Conservation (phyloP, 805 yeast species). For the Candida suzukii region DNA sequence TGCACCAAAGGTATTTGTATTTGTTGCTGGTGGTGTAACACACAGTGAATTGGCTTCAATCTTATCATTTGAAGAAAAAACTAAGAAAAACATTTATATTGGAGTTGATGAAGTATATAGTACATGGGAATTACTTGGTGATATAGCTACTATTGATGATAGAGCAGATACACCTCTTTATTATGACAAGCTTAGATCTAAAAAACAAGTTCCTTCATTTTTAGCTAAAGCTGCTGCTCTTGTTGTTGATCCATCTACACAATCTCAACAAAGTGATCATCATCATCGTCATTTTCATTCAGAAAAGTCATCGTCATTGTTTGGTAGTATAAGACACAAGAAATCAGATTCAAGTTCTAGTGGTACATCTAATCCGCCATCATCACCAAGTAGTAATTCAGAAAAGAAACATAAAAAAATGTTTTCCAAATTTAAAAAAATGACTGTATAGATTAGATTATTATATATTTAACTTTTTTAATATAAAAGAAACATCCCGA, state of each 20-base stretch:
- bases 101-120: constrained; percentile 75
- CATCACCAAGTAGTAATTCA: no score
- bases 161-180: not conserved
- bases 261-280: no score
- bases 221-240: not conserved
- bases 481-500: not conserved
- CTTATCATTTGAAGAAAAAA: constrained; percentile 55
- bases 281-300: no score
- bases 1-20: constrained; percentile 68
- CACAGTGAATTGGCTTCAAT: constrained; percentile 73
- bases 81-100: constrained; percentile 67
- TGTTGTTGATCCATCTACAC: no score
- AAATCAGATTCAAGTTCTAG: not conserved
- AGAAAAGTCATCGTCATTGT: no score
- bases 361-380: not conserved
- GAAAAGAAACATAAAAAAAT: not conserved
- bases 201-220: not conserved
- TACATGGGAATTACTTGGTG: constrained; percentile 26
- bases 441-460: not conserved
- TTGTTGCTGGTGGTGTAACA: constrained; percentile 86
- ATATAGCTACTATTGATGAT: constrained; percentile 4
- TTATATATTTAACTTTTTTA: not conserved
- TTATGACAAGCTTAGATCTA: not conserved
- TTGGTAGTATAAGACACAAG: no score
- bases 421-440: not conserved